Base-by-base conservation (phyloP, 2,329 filamentous ascomycete genomes). In the Pyrenochaeta sp. region DNA sequence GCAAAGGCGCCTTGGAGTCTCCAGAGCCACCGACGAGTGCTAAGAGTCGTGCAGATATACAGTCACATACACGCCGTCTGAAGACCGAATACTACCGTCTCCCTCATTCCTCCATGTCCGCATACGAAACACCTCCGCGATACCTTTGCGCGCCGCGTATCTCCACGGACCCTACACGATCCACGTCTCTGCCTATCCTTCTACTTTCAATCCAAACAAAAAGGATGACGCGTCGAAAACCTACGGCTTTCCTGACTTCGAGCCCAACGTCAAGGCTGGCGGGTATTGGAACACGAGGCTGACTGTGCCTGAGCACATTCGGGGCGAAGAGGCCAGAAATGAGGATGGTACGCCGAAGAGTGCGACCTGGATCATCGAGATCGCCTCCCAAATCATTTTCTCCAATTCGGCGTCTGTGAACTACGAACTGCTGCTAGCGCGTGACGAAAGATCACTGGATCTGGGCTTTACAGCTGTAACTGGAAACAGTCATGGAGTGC, bases 161-260 rank as follows among this genome's bases (percentile, higher is more conserved):
- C 90, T 99, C 52, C 95, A 97, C 79, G 95, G 95, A 0, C 95
- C 95, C 1, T 99, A 99, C 75, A 96, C 90, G 0, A 85, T 98
- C 37, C 93, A 92, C 71, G 90, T 93, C 48, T 89, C 93, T 50
- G 91, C 93, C 25, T 96, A 96, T 70, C 92, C 94, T 0, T 85
- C 91, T 15, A 87, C 84, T 46, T 98, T 95, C 81, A 86, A 93
- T 70, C 92, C 94, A 1, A 93, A 97, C 78, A 82, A 84, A 65
- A 93, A 92, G 74, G 89, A 91, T 67, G 86, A 89, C 56, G 84
- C 89, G 50, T 85, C 90, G 1, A 85, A 88, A 51, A 83, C 84
- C 51, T 89, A 93, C 80, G 92, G 91, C 46, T 85, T 90, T 1
- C 95, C 95, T 15, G 91, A 96, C 69, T 99, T 95, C 72, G 95